Conservation (phyloP, 345 rosid genomes). For the Aurinia saxatilis region DNA sequence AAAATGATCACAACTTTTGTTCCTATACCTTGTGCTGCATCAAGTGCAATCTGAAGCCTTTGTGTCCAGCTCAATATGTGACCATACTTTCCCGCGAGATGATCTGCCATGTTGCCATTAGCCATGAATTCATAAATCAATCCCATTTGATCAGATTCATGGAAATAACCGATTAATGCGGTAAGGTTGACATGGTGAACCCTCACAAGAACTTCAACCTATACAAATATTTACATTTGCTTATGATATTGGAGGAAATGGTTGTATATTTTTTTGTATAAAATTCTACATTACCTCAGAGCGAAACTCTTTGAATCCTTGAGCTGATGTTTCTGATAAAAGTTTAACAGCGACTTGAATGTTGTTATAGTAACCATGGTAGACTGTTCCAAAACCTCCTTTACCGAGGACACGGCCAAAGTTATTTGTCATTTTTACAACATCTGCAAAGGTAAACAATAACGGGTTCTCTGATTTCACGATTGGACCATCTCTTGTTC, state of each 20-base stretch:
- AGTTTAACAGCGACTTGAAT: conserved; percentile 46
- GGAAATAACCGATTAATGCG: conserved; percentile 35
- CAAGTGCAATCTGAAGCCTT: conserved; percentile 21
- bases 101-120: conserved; percentile 24
- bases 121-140: conserved; percentile 31
- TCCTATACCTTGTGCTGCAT: conserved; percentile 31
- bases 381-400: conserved; percentile 65
- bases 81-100: conserved; percentile 14
- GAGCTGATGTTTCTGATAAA: conserved; percentile 39
- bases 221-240: neutral
- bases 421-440: conserved; percentile 38
- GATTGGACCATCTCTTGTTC: too few relatives aligned
- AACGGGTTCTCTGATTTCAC: conserved; percentile 5
- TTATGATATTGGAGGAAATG: neutral
- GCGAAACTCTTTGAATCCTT: conserved; percentile 43
- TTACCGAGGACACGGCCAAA: conserved; percentile 39
- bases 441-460: conserved; percentile 25
- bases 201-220: conserved; percentile 39
- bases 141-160: conserved; percentile 14
- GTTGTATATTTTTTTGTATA: neutral
- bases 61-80: conserved; percentile 12
- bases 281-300: conserved; percentile 35
- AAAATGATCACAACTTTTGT: neutral
- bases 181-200: conserved; percentile 24
- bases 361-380: conserved; percentile 33